A percentile compares a stretch with the other conserved stretches of the same genome.
Conservation (phyloP, 495 filamentous ascomycete genomes). For the Penicillium robsamsonii region DNA sequence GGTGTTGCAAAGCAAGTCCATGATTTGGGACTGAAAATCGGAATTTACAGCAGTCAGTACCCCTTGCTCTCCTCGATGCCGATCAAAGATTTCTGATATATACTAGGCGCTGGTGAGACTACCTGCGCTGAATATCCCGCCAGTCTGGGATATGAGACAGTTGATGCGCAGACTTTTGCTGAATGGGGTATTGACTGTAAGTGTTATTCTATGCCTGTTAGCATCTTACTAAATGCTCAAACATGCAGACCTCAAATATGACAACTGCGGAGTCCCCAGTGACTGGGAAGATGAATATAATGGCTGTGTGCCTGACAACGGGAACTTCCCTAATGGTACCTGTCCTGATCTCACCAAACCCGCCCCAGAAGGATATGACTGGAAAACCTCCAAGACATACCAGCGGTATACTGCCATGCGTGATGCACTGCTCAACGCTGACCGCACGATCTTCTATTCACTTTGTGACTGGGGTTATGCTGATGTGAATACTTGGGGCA, state of each 20-base stretch:
- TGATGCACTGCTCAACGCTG: constrained; percentile 52
- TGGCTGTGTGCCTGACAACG: constrained; percentile 37
- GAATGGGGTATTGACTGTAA: constrained; percentile 65
- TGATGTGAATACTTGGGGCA: constrained; percentile 52
- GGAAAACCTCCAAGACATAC: constrained; percentile 49
- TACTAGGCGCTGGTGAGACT: constrained; percentile 52
- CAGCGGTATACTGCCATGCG: constrained; percentile 58
- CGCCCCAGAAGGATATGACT: constrained; percentile 53
- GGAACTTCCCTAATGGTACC: constrained; percentile 39
- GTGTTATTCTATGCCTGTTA: constrained; percentile 14
- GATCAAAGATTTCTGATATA: constrained; percentile 1
- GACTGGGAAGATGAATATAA: constrained; percentile 44
- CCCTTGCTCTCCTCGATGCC: not conserved
- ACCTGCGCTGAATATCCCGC: constrained; percentile 66
- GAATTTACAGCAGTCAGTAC: constrained; percentile 58
- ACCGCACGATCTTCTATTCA: constrained; percentile 60
- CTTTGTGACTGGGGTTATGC: constrained; percentile 65
- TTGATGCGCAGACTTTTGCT: constrained; percentile 61
- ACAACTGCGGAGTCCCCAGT: constrained; percentile 59
- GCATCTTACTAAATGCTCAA: not conserved
- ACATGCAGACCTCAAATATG: constrained; percentile 61
- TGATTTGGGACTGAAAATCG: constrained; percentile 58
- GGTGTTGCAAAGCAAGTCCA: constrained; percentile 58
- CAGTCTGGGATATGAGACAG: constrained; percentile 57
- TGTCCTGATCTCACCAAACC: constrained; percentile 34